Percentiles rank a stretch among this genome's conserved stretches.
Evolutionary conservation across 805 yeast species (phyloP).

Genomic region (Yarrowia alimentaria): DNA sequence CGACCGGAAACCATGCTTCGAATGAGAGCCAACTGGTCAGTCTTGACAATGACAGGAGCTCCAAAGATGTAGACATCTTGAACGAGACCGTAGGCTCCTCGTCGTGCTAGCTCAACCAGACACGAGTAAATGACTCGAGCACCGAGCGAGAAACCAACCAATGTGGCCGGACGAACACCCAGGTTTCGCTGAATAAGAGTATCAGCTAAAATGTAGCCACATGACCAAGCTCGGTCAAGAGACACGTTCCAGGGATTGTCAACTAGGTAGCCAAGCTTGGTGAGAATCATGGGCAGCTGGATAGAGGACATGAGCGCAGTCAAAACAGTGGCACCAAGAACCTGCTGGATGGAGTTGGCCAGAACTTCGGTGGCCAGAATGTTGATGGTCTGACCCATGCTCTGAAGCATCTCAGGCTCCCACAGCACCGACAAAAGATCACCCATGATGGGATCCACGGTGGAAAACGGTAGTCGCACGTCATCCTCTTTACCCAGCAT

Average conservation of each 20-base stretch:
- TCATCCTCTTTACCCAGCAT: constrained; percentile 94
- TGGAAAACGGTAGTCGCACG: constrained; percentile 91
- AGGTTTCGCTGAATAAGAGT: constrained; percentile 80
- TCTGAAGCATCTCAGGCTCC: constrained; percentile 97
- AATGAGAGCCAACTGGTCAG: constrained; percentile 73
- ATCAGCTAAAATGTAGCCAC: constrained; percentile 88
- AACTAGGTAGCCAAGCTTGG: constrained; percentile 81
- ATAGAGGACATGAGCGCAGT: constrained; percentile 90
- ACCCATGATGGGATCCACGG: constrained; percentile 97
- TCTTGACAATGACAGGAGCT: constrained; percentile 76
- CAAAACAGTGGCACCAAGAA: constrained; percentile 84
- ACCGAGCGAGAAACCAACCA: constrained; percentile 92
- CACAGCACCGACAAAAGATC: constrained; percentile 87
- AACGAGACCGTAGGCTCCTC: constrained; percentile 82
- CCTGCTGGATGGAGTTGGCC: constrained; percentile 90
- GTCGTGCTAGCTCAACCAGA: constrained; percentile 74
- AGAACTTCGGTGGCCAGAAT: constrained; percentile 92
- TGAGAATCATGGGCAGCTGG: constrained; percentile 86
- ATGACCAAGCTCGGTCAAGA: constrained; percentile 94
- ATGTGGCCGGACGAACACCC: constrained; percentile 88
- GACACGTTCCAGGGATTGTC: constrained; percentile 99
- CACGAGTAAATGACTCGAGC: constrained; percentile 91
- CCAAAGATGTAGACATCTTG: constrained; percentile 89
- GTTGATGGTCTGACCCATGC: constrained; percentile 94
- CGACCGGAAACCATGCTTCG: constrained; percentile 85